A percentile compares a stretch with the other conserved stretches of the same genome.
These are phyloP conservation scores for Ophiocordyceps camponoti-saundersi DNA, from an alignment of 2,329 filamentous ascomycete genomes.

Conservation along the genomic window DNA sequence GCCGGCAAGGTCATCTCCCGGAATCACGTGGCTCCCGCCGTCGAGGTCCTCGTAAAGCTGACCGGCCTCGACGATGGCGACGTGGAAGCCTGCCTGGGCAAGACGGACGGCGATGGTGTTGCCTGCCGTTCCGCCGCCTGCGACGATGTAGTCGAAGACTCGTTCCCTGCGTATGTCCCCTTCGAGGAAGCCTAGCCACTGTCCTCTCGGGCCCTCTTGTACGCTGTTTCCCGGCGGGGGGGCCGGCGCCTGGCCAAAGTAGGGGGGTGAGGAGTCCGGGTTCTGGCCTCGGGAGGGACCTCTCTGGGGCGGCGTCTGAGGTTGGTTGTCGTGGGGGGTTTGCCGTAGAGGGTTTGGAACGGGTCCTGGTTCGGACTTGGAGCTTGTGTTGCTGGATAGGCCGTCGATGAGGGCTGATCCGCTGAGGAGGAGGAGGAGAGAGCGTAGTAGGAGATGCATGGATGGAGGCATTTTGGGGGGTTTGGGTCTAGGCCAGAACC, in stretches of 20 bases:
- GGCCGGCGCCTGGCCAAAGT: no score
- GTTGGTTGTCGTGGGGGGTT: no score
- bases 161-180: neutral
- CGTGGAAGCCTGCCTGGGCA: constrained; percentile 11
- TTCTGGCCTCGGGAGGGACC: no score
- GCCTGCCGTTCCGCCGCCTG: constrained; percentile 22
- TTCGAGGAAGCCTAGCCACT: neutral
- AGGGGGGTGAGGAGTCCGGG: neutral
- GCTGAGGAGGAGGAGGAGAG: no score
- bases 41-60: constrained; percentile 15
- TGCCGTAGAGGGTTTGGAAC: no score
- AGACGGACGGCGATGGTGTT: constrained; percentile 16
- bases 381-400: no score
- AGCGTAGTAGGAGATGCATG: no score
- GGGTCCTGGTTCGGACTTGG: no score
- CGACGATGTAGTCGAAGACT: constrained; percentile 11
- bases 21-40: constrained; percentile 9
- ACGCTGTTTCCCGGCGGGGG: neutral
- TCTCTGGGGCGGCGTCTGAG: no score
- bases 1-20: constrained; percentile 7
- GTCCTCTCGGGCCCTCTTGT: neutral
- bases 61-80: constrained; percentile 22
- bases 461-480: no score
- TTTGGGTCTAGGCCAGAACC: no score
- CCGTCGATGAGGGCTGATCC: no score